Conservation (phyloP, 2,329 filamentous ascomycete genomes). For the Paracamarosporium sp. region DNA sequence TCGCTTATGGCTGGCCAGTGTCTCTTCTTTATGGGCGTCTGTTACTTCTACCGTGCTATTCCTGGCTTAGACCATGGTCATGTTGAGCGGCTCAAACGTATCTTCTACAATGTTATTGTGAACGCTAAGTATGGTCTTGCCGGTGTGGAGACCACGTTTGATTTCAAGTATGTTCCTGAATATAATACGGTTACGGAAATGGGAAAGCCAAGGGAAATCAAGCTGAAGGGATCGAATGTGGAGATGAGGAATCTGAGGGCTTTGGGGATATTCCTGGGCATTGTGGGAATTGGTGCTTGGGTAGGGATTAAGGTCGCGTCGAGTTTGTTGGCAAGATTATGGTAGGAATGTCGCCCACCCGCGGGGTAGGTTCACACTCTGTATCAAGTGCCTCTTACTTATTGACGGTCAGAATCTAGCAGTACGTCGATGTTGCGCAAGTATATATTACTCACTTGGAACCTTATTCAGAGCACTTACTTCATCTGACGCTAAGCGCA, state of each 20-base stretch:
- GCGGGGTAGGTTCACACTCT: not conserved
- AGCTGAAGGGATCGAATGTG: constrained; percentile 44
- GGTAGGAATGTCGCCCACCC: not conserved
- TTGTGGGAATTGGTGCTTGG: constrained; percentile 32
- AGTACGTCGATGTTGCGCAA: not conserved
- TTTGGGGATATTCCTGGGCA: constrained; percentile 49
- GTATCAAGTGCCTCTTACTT: too few relatives aligned
- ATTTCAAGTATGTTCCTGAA: constrained; percentile 74
- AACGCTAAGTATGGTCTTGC: constrained; percentile 69
- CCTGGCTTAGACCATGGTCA: constrained; percentile 59
- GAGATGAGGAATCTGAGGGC: constrained; percentile 58
- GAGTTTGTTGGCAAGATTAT: constrained; percentile 20
- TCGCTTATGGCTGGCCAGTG: constrained; percentile 69
- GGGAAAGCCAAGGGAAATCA: constrained; percentile 50
- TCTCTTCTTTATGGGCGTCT: constrained; percentile 66
- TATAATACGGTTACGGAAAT: constrained; percentile 58
- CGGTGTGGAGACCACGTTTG: constrained; percentile 67
- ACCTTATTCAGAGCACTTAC: too few relatives aligned
- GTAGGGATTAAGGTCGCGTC: constrained; percentile 33
- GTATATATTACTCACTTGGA: not conserved
- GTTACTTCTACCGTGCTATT: constrained; percentile 60
- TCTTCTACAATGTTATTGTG: constrained; percentile 68
- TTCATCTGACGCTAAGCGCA: too few relatives aligned
- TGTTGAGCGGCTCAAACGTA: constrained; percentile 58
- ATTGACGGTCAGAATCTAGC: too few relatives aligned